Evolutionary conservation across 73 alveolate genomes (phyloP), one percentile per base, ranked within the genome.

Genomic region (Uronychia binucleata): DNA sequence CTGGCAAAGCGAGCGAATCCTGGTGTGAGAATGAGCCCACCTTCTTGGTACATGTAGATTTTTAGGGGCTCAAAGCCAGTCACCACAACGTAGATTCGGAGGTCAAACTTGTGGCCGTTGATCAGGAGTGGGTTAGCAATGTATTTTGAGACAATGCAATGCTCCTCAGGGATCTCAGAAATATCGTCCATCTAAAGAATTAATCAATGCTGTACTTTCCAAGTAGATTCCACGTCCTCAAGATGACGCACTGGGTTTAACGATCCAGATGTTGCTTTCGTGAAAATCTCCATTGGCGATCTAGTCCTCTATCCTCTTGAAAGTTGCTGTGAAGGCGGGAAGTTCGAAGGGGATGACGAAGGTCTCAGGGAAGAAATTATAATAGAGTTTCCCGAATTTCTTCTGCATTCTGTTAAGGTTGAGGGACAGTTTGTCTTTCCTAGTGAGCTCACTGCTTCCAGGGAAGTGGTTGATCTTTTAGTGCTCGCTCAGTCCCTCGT

Each of bases 401-500:
- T 88, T 94, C 89, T 91, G 90, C 97, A 88, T 94, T 32, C 84
- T 86, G 75, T 85, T 93, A 46, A 95, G 81, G 88, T 95, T 93
- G 46, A 81, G 79, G 60, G 95, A 91, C 91, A 95, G 84, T 82
- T 92, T 82, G 87, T 95, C 99, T 89, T 95, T 95, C 74, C 98
- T 91, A 26, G 98, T 95, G 31, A 95, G 79, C 83, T 95, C 98
- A 84, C 88, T 92, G 76, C 92, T 81, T 74, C 87, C 86, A 1
- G 99, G 99, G 88, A 95, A 95, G 60, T 95, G 99, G 74, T 94
- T 94, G 33, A 95, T 84, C 59, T 90, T 94, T 79, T 95, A 92
- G 85, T 79, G 84, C 76, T 95, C 99, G 60, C 85, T 93, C 34
- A 95, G 86, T 76, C 97, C 97, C 33, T 94, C 97, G 46, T 91